Evolutionary conservation across 139 green algal species (phyloP), one percentile per base, ranked within the genome.

Genomic region (Chlorella ohadii): DNA sequence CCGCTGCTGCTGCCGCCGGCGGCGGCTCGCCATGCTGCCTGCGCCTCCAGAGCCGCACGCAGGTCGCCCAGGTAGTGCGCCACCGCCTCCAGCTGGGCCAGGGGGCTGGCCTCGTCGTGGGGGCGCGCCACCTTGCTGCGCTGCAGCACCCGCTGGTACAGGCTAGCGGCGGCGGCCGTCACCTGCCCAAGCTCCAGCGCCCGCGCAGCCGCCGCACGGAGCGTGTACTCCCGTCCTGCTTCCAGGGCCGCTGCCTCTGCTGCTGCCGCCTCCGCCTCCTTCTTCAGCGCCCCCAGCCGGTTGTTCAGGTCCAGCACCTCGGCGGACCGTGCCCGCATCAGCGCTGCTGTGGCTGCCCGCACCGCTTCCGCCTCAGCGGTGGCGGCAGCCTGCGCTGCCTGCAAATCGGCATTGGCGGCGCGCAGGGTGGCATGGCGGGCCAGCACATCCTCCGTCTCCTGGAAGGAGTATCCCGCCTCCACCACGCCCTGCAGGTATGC

Each of bases 271-370:
- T 98, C 94, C 66, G 97, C 84, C 83, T 96, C 88, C 87, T 95
- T 96, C 88, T 98, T 98, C 73, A 97, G 86, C 36, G 88, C 75
- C 1, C 90, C 86, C 17, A 97, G 86, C 39, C 83, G 86, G 90
- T 98, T 98, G 91, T 97, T 98, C 15, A 96, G 89, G 71, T 92
- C 92, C 72, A 98, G 84, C 51, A 97, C 94, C 81, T 97, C 92
- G 56, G 97, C 91, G 25, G 89, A 94, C 83, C 94, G 95, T 44
- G 87, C 79, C 87, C 96, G 77, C 85, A 78, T 93, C 92, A 7
- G 65, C 51, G 51, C 82, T 31, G 87, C 77, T 2, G 88, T 16
- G 59, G 41, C 57, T 64, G 72, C 33, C 11, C 82, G 78, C 28
- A 87, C 67, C 33, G 87, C 81, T 81, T 95, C 91, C 31, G 89